Conservation (phyloP, 164 flowering plant genomes). For the Stephania japonica region DNA sequence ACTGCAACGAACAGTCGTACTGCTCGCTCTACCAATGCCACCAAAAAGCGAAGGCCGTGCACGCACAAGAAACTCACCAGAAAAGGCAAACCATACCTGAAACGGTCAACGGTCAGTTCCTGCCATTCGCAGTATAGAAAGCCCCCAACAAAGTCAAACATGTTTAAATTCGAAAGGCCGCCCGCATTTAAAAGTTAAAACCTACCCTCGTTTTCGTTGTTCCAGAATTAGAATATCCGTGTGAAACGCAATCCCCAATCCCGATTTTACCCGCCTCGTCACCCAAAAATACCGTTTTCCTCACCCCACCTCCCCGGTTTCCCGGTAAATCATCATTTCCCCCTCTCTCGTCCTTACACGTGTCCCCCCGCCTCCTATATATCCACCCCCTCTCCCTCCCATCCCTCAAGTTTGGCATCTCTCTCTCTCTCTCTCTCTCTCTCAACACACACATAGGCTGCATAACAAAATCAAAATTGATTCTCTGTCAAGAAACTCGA, state of each 20-base stretch:
- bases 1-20: too few relatives aligned
- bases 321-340: background rate
- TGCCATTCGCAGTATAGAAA: background rate
- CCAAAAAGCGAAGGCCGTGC: too few relatives aligned
- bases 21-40: too few relatives aligned
- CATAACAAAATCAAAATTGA: too few relatives aligned
- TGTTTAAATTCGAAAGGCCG: background rate
- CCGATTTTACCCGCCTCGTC: background rate
- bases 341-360: conserved; percentile 9
- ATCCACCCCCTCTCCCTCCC: background rate
- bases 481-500: too few relatives aligned
- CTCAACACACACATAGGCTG: background rate
- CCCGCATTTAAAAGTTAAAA: background rate
- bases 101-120: background rate
- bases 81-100: background rate
- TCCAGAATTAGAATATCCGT: background rate
- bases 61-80: background rate
- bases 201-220: background rate
- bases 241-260: background rate
- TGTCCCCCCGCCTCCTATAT: conserved; percentile 3
- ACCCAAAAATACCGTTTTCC: background rate
- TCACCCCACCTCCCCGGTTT: background rate
- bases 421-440: conserved; percentile 2
- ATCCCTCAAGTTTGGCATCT: conserved; percentile 8
- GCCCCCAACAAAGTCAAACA: background rate